Evolutionary conservation across 164 flowering plant species (phyloP).

Genomic region (Macadamia tetraphylla): DNA sequence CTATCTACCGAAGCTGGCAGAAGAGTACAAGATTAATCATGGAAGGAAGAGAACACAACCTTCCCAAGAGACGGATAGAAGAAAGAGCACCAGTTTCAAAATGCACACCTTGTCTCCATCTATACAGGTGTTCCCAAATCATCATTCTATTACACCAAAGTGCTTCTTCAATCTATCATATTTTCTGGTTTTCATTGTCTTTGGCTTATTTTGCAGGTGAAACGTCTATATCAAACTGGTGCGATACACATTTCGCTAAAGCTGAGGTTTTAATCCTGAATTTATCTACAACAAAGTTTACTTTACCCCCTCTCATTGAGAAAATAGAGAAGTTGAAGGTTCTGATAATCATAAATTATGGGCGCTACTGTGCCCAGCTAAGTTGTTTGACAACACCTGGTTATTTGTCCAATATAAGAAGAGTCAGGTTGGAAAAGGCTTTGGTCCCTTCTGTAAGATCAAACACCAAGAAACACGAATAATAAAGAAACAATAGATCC

Average conservation of each 20-base stretch:
- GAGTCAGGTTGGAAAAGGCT: constrained; percentile 23
- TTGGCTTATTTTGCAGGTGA: constrained; percentile 17
- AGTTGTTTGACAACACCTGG: constrained; percentile 5
- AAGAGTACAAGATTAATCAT: constrained; percentile 1
- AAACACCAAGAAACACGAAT: too few species aligned
- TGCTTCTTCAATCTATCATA: neutral
- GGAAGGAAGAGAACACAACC: constrained; percentile 20
- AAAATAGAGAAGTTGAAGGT: constrained; percentile 8
- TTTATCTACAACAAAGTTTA: constrained; percentile 10
- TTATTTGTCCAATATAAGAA: constrained; percentile 13
- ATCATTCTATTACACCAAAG: neutral
- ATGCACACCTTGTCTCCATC: constrained; percentile 34
- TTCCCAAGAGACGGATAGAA: constrained; percentile 23
- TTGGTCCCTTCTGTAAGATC: too few species aligned
- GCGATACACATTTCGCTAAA: constrained; percentile 8
- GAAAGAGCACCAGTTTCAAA: constrained; percentile 8
- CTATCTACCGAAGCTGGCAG: constrained; percentile 21
- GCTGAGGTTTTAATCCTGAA: too few species aligned
- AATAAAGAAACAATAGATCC: too few species aligned
- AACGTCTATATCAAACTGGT: constrained; percentile 21
- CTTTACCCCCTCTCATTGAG: constrained; percentile 17
- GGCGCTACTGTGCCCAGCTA: constrained; percentile 13
- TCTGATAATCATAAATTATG: constrained; percentile 17
- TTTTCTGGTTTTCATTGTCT: neutral
- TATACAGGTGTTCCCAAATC: constrained; percentile 26